These are phyloP conservation scores for Otatea glauca DNA, from an alignment of 176 grass and related monocot genomes.

Conservation along the genomic window DNA sequence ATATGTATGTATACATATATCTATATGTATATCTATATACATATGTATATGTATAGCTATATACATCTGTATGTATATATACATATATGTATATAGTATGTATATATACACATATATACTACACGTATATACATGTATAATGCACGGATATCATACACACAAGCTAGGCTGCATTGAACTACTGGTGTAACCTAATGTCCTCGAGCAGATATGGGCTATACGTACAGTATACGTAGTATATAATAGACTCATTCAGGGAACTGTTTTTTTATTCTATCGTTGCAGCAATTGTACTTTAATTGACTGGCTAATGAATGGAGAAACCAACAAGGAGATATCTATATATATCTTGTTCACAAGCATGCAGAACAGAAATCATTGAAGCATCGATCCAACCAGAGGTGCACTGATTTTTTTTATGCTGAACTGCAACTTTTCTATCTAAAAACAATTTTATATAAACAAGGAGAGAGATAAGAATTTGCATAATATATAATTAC, in stretches of 20 bases:
- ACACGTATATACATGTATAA: too few species aligned
- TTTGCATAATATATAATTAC: not conserved
- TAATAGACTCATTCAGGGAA: not conserved
- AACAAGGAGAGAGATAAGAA: conserved; percentile 12
- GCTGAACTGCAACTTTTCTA: not conserved
- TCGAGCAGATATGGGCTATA: not conserved
- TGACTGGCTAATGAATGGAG: not conserved
- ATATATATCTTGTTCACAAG: conserved; percentile 6
- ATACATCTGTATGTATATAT: too few species aligned
- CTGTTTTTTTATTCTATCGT: not conserved
- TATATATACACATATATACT: too few species aligned
- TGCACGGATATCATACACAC: too few species aligned
- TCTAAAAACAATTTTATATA: conserved; percentile 14
- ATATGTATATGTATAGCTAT: too few species aligned
- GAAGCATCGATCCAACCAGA: conserved; percentile 29
- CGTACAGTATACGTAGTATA: not conserved
- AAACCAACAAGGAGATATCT: conserved; percentile 10
- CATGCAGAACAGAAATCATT: conserved; percentile 19
- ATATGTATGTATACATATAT: too few species aligned
- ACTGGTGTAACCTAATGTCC: too few species aligned
- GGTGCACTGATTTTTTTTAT: not conserved
- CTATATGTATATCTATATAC: too few species aligned
- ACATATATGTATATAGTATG: too few species aligned
- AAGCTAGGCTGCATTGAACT: too few species aligned
- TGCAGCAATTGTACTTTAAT: not conserved